phyloP scores from a whole-genome alignment of 2,329 filamentous ascomycete genomes.

The Fusarium coffeatum region DNA sequence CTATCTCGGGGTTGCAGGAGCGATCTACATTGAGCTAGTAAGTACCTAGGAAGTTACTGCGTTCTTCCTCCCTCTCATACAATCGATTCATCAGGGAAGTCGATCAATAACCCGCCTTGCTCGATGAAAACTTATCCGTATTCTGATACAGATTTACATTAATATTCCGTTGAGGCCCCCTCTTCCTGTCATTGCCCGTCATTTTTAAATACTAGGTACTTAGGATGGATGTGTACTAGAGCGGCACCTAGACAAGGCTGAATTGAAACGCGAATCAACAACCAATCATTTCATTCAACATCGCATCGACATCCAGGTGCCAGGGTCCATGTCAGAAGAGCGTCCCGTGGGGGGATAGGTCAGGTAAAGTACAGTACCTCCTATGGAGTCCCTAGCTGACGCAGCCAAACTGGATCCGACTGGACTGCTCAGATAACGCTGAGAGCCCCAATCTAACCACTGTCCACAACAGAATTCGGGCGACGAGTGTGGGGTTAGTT shows the following conservation, averaged over 20 bases:
- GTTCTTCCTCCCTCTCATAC: neutral
- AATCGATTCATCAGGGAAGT: neutral
- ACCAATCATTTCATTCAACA: constrained; percentile 27
- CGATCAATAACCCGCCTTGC: neutral
- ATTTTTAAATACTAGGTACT: neutral
- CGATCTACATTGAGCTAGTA: neutral
- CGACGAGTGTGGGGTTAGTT: constrained; percentile 42
- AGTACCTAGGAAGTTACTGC: neutral
- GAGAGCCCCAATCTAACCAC: constrained; percentile 10
- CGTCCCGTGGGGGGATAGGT: constrained; percentile 28
- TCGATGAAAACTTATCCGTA: neutral
- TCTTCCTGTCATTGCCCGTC: constrained; percentile 6
- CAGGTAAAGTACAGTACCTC: neutral
- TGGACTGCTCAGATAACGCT: constrained; percentile 7
- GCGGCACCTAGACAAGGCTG: constrained; percentile 39
- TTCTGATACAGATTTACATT: neutral
- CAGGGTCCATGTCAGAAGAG: constrained; percentile 17
- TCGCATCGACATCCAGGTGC: neutral
- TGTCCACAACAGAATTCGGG: constrained; percentile 27
- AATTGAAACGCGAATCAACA: constrained; percentile 32
- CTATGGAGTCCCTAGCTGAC: neutral
- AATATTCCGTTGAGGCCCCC: neutral
- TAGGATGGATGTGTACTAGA: neutral
- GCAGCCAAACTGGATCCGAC: constrained; percentile 20
- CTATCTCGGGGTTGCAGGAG: neutral